phyloP scores from a whole-genome alignment of 1,284 basidiomycete species.

The Ceratobasidium sp. region DNA sequence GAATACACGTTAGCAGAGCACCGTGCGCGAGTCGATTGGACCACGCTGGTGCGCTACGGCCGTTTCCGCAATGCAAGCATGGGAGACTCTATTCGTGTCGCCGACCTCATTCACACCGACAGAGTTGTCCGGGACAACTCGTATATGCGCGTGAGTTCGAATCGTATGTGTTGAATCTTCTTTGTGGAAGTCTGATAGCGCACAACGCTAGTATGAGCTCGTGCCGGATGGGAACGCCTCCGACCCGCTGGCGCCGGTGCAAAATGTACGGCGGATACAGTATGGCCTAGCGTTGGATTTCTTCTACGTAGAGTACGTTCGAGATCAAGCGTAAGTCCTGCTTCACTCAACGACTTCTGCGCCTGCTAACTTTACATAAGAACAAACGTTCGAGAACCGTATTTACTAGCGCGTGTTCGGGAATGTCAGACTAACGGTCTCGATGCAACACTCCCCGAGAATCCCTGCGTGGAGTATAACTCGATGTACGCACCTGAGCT shows the following conservation, averaged over 20 bases:
- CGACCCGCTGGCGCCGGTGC: background rate
- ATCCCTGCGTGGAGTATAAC: slow-evolving; percentile 1
- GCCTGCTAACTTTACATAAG: background rate
- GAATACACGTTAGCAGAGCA: background rate
- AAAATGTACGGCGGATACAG: background rate
- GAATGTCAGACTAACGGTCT: background rate
- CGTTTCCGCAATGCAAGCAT: background rate
- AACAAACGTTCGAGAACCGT: background rate
- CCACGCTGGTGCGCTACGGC: slow-evolving; percentile 8
- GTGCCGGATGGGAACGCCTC: background rate
- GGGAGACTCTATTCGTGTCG: background rate
- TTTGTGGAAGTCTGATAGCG: background rate
- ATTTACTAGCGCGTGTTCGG: background rate
- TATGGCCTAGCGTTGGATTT: slow-evolving; percentile 8
- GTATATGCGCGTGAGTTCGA: background rate
- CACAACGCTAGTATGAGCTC: background rate
- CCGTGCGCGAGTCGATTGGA: background rate
- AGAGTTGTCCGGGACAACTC: background rate
- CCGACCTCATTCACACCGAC: background rate
- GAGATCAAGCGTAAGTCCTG: background rate
- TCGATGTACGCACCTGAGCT: background rate
- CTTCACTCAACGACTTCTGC: background rate
- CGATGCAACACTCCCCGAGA: slow-evolving; percentile 14
- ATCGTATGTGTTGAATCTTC: background rate
- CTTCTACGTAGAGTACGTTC: background rate